These are phyloP conservation scores for Ustilaginoidea virens DNA, from an alignment of 2,329 filamentous ascomycete genomes.

Conservation along the genomic window DNA sequence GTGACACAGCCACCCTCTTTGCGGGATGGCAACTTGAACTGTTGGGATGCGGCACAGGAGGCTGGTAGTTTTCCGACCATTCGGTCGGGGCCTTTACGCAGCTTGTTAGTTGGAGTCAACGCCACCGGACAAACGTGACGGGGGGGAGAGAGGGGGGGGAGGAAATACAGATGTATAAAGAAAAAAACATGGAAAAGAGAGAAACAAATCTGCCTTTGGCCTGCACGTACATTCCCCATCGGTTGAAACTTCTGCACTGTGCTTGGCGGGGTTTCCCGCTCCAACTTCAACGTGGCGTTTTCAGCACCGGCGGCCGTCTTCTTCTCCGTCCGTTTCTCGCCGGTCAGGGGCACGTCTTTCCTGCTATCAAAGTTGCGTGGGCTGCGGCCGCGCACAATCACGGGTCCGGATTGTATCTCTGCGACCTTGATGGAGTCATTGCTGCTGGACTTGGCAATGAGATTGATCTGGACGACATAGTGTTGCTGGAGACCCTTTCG, in stretches of 20 bases:
- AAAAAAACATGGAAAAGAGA: no score
- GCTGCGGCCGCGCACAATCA: conserved; percentile 85
- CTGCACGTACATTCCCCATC: conserved; percentile 19
- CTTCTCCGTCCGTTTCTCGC: conserved; percentile 31
- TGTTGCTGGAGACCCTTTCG: conserved; percentile 92
- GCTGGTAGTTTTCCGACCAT: conserved; percentile 24
- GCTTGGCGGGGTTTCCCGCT: conserved; percentile 16
- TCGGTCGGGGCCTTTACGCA: conserved; percentile 23
- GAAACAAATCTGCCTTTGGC: no score
- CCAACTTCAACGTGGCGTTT: conserved; percentile 16
- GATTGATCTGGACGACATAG: conserved; percentile 75
- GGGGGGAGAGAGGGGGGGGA: no score
- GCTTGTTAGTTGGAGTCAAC: no score
- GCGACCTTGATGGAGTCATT: conserved; percentile 60
- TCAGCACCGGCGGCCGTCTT: conserved; percentile 24
- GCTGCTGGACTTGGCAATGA: conserved; percentile 57
- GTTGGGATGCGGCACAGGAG: conserved; percentile 18
- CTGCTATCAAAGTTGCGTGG: conserved; percentile 87
- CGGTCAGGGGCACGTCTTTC: conserved; percentile 65
- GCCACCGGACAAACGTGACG: no score
- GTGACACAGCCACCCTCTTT: conserved; percentile 38
- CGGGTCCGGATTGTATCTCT: conserved; percentile 79
- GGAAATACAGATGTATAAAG: no score
- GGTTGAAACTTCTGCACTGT: conserved; percentile 17
- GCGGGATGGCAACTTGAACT: conserved; percentile 27